Base-by-base conservation (phyloP, 1,139 yeast genomes). In the Suhomyces ambrosiae region DNA sequence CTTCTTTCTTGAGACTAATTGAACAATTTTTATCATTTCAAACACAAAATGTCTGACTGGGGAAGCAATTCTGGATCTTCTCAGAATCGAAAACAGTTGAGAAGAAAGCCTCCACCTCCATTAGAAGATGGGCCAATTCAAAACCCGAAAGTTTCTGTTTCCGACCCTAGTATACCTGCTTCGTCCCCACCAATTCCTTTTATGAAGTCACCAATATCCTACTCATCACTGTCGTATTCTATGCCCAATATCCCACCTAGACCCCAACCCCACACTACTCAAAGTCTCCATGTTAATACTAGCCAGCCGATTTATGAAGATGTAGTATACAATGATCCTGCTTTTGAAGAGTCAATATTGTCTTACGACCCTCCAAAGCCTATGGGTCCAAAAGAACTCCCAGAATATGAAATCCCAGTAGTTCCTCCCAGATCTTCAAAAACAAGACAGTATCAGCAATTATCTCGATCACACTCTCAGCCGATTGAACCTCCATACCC, bases 381-480 rank as follows among this genome's bases (percentile, higher is more conserved):
- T 3, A 68, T 58, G 61, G 76, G 76, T 0, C 76, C 76, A 1
- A 63, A 45, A 44, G 65, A 61, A 37, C 50, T 71, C 13, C 68
- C 71, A 8, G 71, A 64, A 7, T 67, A 66, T 34, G 61, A 56
- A 2, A 15, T 23, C 16, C 37, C 33, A 4, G 13, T 23, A 6
- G 6, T 27, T 8, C 30, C 33, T 10, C 37, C 34, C 1, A 19
- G 29, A 4, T 32, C 36, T 4, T 23, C 30, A 23, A 46, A 39
- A 23, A 19, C 26, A 5, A 24, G 53, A 16, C 45, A 35, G 26
- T 48, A 41, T 30, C 52, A 49, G 18, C 50, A 45, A 17, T 30
- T 49, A 2, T 47, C 51, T 1, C 31, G 45, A n/a, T 35, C 48
- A 4, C 29, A 22, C 2, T 38, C 48, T 5, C 42, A 38, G n/a